These are phyloP conservation scores for Auricularia auricula-judae DNA, from an alignment of 768 basidiomycete genomes.

Conservation along the genomic window DNA sequence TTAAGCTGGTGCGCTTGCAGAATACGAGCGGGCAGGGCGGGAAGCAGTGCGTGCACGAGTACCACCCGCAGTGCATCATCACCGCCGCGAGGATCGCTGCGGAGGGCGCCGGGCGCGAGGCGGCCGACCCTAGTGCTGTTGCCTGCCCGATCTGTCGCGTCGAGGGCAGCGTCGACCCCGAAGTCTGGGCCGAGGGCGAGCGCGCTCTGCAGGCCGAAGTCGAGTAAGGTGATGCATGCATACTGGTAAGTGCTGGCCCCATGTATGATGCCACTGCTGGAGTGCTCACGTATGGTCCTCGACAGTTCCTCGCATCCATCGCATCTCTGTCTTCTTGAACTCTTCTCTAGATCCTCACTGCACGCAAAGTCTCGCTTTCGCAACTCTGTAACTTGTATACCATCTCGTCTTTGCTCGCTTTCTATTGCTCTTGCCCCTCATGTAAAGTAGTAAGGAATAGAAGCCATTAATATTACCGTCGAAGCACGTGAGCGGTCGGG, in stretches of 20 bases:
- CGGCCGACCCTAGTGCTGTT: slow-evolving; percentile 21
- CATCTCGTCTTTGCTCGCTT: no score
- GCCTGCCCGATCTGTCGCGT: slow-evolving; percentile 63
- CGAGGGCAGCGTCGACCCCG: slow-evolving; percentile 45
- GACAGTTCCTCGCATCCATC: neutral
- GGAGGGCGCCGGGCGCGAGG: neutral
- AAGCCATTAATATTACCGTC: neutral
- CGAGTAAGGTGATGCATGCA: neutral
- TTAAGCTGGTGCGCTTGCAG: slow-evolving; percentile 13
- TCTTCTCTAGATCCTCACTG: no score
- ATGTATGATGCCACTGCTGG: neutral
- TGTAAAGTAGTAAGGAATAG: slow-evolving; percentile 6
- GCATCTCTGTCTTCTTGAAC: no score
- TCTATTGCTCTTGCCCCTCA: no score
- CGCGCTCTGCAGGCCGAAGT: slow-evolving; percentile 1
- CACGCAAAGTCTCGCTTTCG: no score
- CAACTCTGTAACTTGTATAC: no score
- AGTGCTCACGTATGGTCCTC: neutral
- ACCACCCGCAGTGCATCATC: slow-evolving; percentile 67
- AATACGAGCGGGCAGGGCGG: neutral
- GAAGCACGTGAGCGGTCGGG: neutral
- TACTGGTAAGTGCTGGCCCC: neutral
- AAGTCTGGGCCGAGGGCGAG: slow-evolving; percentile 50
- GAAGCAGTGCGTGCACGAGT: slow-evolving; percentile 43
- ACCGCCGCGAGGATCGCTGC: slow-evolving; percentile 47